Evolutionary conservation across 768 basidiomycete species (phyloP), one percentile per base, ranked within the genome.

Genomic region (Gloeopeniophorella convolvens): DNA sequence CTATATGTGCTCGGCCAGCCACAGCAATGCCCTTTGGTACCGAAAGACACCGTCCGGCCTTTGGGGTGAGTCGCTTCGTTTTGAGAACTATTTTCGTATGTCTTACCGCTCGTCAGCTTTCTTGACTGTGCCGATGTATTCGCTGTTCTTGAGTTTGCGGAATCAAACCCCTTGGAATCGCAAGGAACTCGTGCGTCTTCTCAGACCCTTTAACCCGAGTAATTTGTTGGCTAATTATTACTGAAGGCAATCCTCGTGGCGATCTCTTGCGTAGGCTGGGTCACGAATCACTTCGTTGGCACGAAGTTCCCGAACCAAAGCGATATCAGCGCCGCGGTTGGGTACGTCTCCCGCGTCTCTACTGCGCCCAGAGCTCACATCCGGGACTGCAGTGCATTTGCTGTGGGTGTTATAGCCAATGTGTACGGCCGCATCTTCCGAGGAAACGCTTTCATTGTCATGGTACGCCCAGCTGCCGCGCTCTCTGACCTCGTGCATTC

Each of bases 251-350:
- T 85, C n/a, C 71, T 78, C 53, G 71, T 89, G 13, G 62, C 66
- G 5, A 80, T 88, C 47, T 69, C 86, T 2, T 82, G 74, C 49
- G 67, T 79, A 16, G 89, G 89, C 1, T 92, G 88, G 87, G 76
- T 79, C 12, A 81, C 79, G 34, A 93, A 90, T 64, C 80, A 87
- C 61, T 87, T 83, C 65, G 77, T 79, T 3, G 69, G 75, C 1
- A 66, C 62, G 24, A 75, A 73, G 61, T 88, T 89, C 62, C 68
- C 70, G 28, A 76, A 77, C 53, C 83, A 88, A 63, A 76, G 73
- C 48, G 88, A 93, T 62, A 83, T 92, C 62, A 82, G 77, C 24
- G 83, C 87, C 5, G 86, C 87, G 2, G 76, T 88, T 49, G 89
- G 83, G 72, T 78, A 51, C 16, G 72, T 33, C 32, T 12, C 30